Conservation (phyloP, 75 land plant species). For the Picea glauca region DNA sequence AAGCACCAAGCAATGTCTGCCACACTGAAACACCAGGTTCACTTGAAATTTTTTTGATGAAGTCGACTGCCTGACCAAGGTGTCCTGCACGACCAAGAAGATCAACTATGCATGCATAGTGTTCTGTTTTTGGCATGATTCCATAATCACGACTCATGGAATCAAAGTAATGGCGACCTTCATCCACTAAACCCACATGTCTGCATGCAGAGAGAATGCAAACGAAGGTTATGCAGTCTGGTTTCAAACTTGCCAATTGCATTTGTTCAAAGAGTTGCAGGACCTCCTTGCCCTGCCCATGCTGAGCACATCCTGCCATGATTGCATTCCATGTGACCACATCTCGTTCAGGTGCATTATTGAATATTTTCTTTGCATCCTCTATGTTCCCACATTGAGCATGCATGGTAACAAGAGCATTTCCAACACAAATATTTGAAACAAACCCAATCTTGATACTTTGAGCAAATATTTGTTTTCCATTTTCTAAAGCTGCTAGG, state of each 20-base stretch:
- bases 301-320: conserved; percentile 44
- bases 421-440: conserved; percentile 33
- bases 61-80: neutral
- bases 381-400: conserved; percentile 26
- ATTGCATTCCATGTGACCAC: conserved; percentile 47
- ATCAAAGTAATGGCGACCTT: neutral
- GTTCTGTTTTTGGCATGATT: neutral
- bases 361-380: conserved; percentile 28
- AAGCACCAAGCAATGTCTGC: neutral
- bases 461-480: conserved; percentile 36
- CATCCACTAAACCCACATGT: neutral
- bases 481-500: conserved; percentile 15
- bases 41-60: neutral
- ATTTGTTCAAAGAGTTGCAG: conserved; percentile 38
- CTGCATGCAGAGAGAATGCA: conserved; percentile 12
- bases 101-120: neutral
- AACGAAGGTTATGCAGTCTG: neutral
- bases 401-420: conserved; percentile 50
- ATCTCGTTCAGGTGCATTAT: conserved; percentile 26
- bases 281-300: conserved; percentile 31
- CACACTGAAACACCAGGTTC: neutral
- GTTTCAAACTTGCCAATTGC: conserved; percentile 22
- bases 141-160: neutral
- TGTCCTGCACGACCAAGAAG: neutral
- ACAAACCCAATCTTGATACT: conserved; percentile 47